Evolutionary conservation across 1,284 basidiomycete genomes (phyloP), one percentile per base, ranked within the genome.

Genomic region (Cutaneotrichosporon spelunceum): DNA sequence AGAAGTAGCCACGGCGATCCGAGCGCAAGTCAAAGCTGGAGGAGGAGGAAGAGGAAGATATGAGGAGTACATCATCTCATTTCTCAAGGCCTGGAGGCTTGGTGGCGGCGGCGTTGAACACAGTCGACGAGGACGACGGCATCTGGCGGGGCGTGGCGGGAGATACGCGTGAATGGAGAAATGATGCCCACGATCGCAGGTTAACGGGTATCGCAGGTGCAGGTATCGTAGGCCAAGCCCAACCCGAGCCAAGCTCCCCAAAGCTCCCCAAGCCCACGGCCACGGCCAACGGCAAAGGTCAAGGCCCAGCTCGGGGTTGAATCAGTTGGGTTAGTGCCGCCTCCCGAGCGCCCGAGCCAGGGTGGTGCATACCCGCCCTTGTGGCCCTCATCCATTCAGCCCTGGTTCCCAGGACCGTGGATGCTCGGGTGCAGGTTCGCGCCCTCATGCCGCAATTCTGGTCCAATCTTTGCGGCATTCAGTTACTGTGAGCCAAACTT

Each of bases 361-460:
- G 48, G 48, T 53, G 52, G 52, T n/a, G 52, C 8, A 39, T 53
- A 53, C 52, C 52, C 52, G 52, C 52, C 52, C 52, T 27, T 27
- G 7, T 26, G 10, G 24, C 21, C 21, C 50, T 53, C 50, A 34
- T 24, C 30, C 23, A 19, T 9, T 19, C 48, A 29, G 9, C 26
- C 29, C 27, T 50, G 21, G 45, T 19, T n/a, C n/a, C n/a, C n/a
- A n/a, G n/a, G n/a, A n/a, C n/a, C n/a, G n/a, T n/a, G n/a, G n/a
- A n/a, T n/a, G n/a, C n/a, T n/a, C n/a, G n/a, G n/a, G n/a, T n/a
- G n/a, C n/a, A n/a, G n/a, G n/a, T n/a, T n/a, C n/a, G n/a, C n/a
- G n/a, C n/a, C n/a, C 30, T 9, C 30, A 49, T 49, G 26, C 48
- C 48, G 48, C 48, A 29, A 49, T 49, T 49, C 26, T 19, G 48